Base-by-base conservation (phyloP, 768 basidiomycete genomes). In the Phanerochaete carnosa region DNA sequence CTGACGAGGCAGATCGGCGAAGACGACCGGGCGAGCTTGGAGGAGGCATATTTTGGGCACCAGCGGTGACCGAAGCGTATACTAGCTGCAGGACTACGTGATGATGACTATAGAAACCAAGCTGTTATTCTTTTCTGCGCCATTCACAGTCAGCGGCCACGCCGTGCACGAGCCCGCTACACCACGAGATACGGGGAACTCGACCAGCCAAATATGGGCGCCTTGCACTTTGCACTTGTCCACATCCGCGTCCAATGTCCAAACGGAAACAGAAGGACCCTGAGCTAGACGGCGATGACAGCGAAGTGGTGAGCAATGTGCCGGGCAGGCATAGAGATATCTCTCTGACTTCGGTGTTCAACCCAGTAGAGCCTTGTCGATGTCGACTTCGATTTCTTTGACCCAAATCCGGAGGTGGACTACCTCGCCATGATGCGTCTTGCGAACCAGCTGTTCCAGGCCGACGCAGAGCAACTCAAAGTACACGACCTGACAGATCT, bases 321-420 rank as follows among this genome's bases (percentile, higher is more conserved):
- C 26, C 37, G 29, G n/a, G n/a, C n/a, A n/a, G n/a, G n/a, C n/a
- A 53, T 33, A 28, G 22, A 15, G 22, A 45, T 29, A 45, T 28
- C n/a, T 45, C 29, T 46, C 11, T 53, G 47, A 12, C 25, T 60
- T 57, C 16, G 33, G 58, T 32, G 33, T 57, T 51, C 56, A 23
- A 39, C 67, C 62, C 68, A 73, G 75, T 76, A 85, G 82, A 82
- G 79, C 69, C 80, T 89, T 67, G 81, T 95, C 75, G 83, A 95
- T 73, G 89, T 95, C 65, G 88, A 90, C 69, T 98, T 98, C 69
- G 94, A 97, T 65, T 98, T 97, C 72, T 95, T 92, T 80, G 88
- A 92, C 72, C 86, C 92, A 6, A 88, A 91, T 65, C 85, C 90
- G 2, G 80, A 72, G 26, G 75, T 92, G 66, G 95, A 98, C 76